Evolutionary conservation across 352 stramenopile species (phyloP).

Genomic region (Pythium pectinolyticum): DNA sequence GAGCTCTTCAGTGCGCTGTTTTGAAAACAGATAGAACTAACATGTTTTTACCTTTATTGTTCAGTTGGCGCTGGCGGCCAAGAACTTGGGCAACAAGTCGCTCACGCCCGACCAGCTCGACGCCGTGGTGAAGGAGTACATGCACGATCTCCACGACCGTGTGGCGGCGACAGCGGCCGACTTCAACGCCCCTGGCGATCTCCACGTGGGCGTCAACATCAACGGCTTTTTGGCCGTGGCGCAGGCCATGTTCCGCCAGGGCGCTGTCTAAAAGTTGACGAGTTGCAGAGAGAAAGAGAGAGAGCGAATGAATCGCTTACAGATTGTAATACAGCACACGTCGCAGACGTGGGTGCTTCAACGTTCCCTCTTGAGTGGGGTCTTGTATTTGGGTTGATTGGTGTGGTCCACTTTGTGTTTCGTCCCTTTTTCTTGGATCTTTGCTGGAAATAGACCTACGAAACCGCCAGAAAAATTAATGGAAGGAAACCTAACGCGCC

Average conservation of each 20-base stretch:
- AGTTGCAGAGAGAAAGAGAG: neutral
- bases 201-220: constrained; percentile 94
- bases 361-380: too few species aligned
- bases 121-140: constrained; percentile 82
- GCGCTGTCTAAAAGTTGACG: constrained; percentile 86
- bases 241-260: constrained; percentile 96
- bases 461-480: too few species aligned
- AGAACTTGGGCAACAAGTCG: constrained; percentile 53
- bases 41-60: too few species aligned
- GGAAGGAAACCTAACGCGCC: too few species aligned
- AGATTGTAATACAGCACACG: too few species aligned
- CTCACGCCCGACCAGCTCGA: constrained; percentile 66
- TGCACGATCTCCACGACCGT: constrained; percentile 69
- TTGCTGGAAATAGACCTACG: too few species aligned
- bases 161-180: constrained; percentile 70
- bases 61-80: constrained; percentile 67
- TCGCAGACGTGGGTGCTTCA: too few species aligned
- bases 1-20: neutral
- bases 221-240: constrained; percentile 96
- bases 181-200: constrained; percentile 76
- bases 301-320: too few species aligned
- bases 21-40: too few species aligned
- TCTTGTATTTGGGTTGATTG: too few species aligned
- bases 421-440: too few species aligned
- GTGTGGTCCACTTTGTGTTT: too few species aligned